phyloP scores from a whole-genome alignment of 106 monocot species.

The Amphibolis antarctica region DNA sequence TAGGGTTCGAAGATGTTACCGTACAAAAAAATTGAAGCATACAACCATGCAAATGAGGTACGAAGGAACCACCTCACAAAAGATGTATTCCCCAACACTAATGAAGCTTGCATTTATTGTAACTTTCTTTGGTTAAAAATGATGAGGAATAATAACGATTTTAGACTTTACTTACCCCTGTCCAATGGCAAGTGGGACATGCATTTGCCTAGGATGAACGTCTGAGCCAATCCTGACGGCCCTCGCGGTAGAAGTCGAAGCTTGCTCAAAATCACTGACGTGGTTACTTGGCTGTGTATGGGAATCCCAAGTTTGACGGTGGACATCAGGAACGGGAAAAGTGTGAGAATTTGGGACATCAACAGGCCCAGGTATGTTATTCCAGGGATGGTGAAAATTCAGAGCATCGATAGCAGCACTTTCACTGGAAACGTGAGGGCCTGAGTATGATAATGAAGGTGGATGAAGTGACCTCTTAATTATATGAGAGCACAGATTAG shows the following conservation, averaged over 20 bases:
- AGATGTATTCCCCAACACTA: too few species aligned
- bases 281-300: constrained; percentile 8
- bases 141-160: too few species aligned
- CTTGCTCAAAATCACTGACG: constrained; percentile 1
- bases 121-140: too few species aligned
- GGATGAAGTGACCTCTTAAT: constrained; percentile 36
- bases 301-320: constrained; percentile 14
- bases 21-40: too few species aligned
- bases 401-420: constrained; percentile 16
- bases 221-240: constrained; percentile 4
- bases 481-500: constrained; percentile 40
- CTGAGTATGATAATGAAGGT: constrained; percentile 33
- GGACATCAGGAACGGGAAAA: constrained; percentile 14
- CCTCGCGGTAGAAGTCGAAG: neutral
- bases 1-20: too few species aligned
- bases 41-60: too few species aligned
- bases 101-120: too few species aligned
- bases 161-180: constrained; percentile 17
- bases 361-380: neutral
- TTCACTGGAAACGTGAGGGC: constrained; percentile 18
- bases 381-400: constrained; percentile 12
- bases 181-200: constrained; percentile 6
- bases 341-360: constrained; percentile 10
- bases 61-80: too few species aligned
- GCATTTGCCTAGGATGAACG: too few species aligned